Conservation (phyloP, 2,329 filamentous ascomycete species). For the Ophiostoma perfectum region DNA sequence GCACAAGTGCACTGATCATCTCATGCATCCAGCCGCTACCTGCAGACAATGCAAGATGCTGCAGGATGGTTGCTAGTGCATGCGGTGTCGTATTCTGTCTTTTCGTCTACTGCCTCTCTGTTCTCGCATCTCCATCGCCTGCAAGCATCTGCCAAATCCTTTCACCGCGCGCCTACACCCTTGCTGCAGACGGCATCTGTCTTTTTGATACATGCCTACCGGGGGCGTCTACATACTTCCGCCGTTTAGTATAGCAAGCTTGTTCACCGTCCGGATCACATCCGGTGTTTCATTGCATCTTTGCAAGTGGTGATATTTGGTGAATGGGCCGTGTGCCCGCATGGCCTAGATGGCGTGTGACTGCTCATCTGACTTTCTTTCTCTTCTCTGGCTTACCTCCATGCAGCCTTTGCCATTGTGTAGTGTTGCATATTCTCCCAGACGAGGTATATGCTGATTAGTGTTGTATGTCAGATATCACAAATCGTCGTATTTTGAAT, state of each 20-base stretch:
- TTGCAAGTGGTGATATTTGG: neutral
- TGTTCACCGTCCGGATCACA: neutral
- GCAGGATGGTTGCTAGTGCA: neutral
- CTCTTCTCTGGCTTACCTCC: neutral
- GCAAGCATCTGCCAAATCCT: neutral
- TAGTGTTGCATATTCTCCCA: neutral
- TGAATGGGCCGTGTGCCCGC: neutral
- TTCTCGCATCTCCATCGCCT: neutral
- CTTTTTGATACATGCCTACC: neutral
- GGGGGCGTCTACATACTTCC: neutral
- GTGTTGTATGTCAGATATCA: constrained; percentile 1
- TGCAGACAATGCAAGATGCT: neutral
- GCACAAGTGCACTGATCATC: neutral
- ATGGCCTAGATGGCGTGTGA: constrained; percentile 1
- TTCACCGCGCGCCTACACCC: neutral
- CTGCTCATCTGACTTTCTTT: constrained; percentile 1
- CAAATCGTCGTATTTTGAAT: neutral
- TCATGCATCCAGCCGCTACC: neutral
- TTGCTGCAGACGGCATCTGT: neutral
- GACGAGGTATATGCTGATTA: neutral
- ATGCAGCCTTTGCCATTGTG: neutral
- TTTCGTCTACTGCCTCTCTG: neutral
- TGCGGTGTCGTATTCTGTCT: neutral
- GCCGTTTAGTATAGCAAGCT: too few species aligned
- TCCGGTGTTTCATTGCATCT: constrained; percentile 2